Evolutionary conservation across 164 flowering plant genomes (phyloP), one percentile per base, ranked within the genome.

Genomic region (Paratinospora sagittata): DNA sequence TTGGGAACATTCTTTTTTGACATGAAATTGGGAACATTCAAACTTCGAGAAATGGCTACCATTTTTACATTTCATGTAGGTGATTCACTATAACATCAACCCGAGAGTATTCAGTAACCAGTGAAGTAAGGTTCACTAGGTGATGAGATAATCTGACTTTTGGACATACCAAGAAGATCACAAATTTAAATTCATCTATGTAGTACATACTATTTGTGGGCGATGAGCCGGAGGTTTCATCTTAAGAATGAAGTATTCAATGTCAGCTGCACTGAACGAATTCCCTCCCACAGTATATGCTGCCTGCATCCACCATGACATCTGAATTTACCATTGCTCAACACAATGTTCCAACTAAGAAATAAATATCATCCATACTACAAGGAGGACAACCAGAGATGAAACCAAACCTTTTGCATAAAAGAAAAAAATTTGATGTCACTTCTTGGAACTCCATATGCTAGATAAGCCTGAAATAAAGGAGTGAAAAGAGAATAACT

Each of bases 391-490:
- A n/a, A 55, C 21, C 61, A 55, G 24, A 19, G 7, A 55, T 19
- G 61, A 65, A 66, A 19, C 14, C 75, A 36, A 63, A 84, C 84
- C 84, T 84, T 81, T 68, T 81, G 86, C 83, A 81, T 85, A 79
- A 90, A 78, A 21, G 96, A 90, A 78, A 86, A 87, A 24, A 86
- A 82, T 78, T 88, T 90, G 76, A 87, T 67, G 75, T 90, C 96
- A 57, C 85, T 87, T 77, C 79, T 85, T 14, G 92, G 96, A 52
- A 90, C 91, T 78, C 96, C 96, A 76, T 90, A 90, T 17, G 96
- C 96, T 72, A 90, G 73, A 73, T 88, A 90, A 36, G 91, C 96
- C 96, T 90, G 88, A 36, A 27, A 69, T 10, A 71, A 63, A 8
- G 27, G 33, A 30, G 14, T 30, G 34, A 24, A 6, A 43, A 64